Conservation (phyloP, 345 rosid species). For the Physaria fendleri region DNA sequence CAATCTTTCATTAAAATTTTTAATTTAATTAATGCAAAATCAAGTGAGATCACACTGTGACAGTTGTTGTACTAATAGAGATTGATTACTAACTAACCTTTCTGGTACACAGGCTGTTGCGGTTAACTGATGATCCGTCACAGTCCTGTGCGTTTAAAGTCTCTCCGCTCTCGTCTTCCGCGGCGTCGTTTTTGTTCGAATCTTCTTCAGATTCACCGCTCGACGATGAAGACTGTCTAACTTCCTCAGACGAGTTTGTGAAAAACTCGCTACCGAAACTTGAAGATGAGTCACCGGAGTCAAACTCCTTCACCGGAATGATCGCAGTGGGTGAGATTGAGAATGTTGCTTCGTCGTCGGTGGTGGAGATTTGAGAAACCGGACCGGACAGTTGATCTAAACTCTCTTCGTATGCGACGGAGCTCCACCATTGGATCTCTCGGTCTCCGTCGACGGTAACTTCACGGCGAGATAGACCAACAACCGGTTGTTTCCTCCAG, state of each 20-base stretch:
- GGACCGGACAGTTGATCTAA: constrained; percentile 35
- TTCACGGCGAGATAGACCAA: too few species aligned
- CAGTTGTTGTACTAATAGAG: too few species aligned
- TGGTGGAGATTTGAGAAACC: not conserved
- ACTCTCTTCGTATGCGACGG: constrained; percentile 35
- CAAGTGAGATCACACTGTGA: too few species aligned
- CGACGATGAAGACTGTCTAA: constrained; percentile 27
- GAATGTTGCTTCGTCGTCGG: too few species aligned
- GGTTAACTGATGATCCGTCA: constrained; percentile 37
- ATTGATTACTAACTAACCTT: constrained; percentile 49
- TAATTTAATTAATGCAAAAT: too few species aligned
- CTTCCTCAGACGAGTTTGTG: constrained; percentile 27
- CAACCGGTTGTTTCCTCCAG: too few species aligned
- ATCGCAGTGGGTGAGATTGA: too few species aligned
- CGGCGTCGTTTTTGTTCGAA: constrained; percentile 32
- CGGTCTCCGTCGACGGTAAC: not conserved
- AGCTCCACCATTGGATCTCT: constrained; percentile 45
- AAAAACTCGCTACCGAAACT: constrained; percentile 42
- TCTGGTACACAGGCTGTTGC: constrained; percentile 25
- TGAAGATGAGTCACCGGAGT: constrained; percentile 23
- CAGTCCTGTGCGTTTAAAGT: constrained; percentile 37
- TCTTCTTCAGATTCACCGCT: constrained; percentile 39
- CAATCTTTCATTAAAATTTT: constrained; percentile 8
- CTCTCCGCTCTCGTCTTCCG: constrained; percentile 30
- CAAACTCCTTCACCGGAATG: not conserved